A percentile compares a stretch with the other conserved stretches of the same genome.
phyloP scores from a whole-genome alignment of 345 rosid genomes.

The Schrenkiella parvula region DNA sequence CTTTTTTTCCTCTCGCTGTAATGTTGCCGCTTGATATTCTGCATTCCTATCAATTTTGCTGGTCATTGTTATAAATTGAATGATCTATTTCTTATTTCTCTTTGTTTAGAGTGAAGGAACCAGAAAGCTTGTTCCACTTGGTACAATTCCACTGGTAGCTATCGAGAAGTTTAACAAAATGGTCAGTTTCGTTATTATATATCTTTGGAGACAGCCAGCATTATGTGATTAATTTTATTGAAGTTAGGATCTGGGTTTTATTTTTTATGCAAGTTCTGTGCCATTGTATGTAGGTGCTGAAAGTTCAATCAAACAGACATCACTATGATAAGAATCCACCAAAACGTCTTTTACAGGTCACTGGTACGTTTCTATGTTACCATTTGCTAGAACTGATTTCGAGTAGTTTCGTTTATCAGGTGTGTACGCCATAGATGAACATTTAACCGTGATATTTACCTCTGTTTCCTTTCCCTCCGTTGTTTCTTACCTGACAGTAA shows the following conservation, averaged over 20 bases:
- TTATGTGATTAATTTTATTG: constrained; percentile 7
- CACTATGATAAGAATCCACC: constrained; percentile 60
- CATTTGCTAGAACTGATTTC: neutral
- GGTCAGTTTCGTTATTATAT: constrained; percentile 42
- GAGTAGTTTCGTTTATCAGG: neutral
- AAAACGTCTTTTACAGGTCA: constrained; percentile 75
- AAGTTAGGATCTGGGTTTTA: constrained; percentile 6
- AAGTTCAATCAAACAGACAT: constrained; percentile 59
- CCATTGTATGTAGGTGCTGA: constrained; percentile 49
- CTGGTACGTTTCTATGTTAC: constrained; percentile 48
- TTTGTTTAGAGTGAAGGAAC: constrained; percentile 72
- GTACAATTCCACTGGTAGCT: constrained; percentile 76
- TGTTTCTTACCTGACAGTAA: neutral
- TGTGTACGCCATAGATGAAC: neutral
- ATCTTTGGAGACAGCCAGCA: neutral
- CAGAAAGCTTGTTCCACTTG: constrained; percentile 63
- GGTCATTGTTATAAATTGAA: neutral
- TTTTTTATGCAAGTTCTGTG: neutral
- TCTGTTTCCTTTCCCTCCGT: neutral
- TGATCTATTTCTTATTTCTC: constrained; percentile 7
- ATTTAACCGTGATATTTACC: neutral
- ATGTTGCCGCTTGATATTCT: constrained; percentile 4
- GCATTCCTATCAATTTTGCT: neutral
- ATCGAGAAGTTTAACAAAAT: constrained; percentile 91
- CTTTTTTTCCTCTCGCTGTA: neutral